Percentiles rank a stretch among this genome's conserved stretches.
Conservation (phyloP, 768 basidiomycete species). For the Mycena leptocephala region DNA sequence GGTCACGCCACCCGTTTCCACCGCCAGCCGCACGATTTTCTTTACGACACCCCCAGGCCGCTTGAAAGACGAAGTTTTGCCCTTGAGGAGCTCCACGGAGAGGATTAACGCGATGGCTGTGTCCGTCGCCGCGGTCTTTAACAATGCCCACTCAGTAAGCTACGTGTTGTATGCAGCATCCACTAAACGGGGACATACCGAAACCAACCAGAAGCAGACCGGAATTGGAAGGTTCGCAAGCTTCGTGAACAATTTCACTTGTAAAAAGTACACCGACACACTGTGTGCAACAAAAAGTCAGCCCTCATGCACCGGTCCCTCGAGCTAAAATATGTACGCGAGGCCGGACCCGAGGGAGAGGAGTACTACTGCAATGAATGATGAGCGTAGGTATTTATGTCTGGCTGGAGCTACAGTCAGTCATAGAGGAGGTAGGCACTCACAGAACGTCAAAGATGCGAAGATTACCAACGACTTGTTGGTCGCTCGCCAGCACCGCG, state of each 20-base stretch:
- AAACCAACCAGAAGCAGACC: conserved; percentile 6
- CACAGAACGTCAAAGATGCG: neutral
- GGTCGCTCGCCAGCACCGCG: neutral
- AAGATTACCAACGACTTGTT: neutral
- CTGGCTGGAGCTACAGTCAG: no score
- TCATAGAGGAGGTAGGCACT: no score
- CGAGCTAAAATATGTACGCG: neutral
- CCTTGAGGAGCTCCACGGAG: neutral
- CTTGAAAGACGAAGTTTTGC: neutral
- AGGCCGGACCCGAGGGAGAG: conserved; percentile 18
- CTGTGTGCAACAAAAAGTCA: neutral
- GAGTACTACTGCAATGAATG: neutral
- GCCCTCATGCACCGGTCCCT: neutral
- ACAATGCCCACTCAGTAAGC: no score
- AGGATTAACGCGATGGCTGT: neutral
- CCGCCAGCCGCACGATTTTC: neutral
- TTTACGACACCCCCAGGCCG: neutral
- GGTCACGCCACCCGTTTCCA: neutral
- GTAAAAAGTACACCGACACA: conserved; percentile 1
- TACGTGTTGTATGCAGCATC: no score
- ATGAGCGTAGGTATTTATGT: no score
- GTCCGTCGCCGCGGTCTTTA: conserved; percentile 15
- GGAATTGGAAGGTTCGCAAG: neutral
- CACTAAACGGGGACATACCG: neutral
- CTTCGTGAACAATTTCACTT: neutral